Percentiles rank a stretch among this genome's conserved stretches.
Evolutionary conservation across 2,329 filamentous ascomycete genomes (phyloP).

Genomic region (Colletotrichum sp.): DNA sequence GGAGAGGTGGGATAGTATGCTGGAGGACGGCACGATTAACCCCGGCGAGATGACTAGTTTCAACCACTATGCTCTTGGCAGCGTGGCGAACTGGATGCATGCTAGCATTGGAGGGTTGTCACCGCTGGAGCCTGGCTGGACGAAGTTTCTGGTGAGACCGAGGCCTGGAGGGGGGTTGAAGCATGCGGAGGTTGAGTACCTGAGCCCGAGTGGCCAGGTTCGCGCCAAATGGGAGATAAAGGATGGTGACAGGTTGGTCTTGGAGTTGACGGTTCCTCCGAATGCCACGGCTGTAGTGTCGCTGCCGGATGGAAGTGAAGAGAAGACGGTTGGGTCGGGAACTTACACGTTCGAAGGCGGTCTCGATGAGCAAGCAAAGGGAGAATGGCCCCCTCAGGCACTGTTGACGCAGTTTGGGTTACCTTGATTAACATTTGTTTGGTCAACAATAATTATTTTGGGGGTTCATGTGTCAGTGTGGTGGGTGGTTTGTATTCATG

Average conservation of each 20-base stretch:
- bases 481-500: neutral
- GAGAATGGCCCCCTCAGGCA: neutral
- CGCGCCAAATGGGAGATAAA: slow-evolving; percentile 29
- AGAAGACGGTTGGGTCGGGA: neutral
- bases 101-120: slow-evolving; percentile 44
- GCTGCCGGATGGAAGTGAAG: neutral
- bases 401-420: slow-evolving; percentile 3
- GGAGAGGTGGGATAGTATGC: slow-evolving; percentile 56
- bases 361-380: neutral
- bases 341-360: neutral
- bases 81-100: slow-evolving; percentile 52
- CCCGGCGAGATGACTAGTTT: slow-evolving; percentile 53
- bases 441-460: no score
- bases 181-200: slow-evolving; percentile 30
- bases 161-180: slow-evolving; percentile 40
- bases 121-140: slow-evolving; percentile 44
- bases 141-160: slow-evolving; percentile 37
- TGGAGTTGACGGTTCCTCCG: neutral
- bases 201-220: slow-evolving; percentile 34
- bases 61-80: slow-evolving; percentile 55
- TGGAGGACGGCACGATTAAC: slow-evolving; percentile 48
- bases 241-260: neutral
- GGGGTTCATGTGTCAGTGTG: no score
- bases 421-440: neutral
- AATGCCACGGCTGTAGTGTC: neutral